These are phyloP conservation scores for Globisporangium middletonii DNA, from an alignment of 352 stramenopile species.

Conservation along the genomic window DNA sequence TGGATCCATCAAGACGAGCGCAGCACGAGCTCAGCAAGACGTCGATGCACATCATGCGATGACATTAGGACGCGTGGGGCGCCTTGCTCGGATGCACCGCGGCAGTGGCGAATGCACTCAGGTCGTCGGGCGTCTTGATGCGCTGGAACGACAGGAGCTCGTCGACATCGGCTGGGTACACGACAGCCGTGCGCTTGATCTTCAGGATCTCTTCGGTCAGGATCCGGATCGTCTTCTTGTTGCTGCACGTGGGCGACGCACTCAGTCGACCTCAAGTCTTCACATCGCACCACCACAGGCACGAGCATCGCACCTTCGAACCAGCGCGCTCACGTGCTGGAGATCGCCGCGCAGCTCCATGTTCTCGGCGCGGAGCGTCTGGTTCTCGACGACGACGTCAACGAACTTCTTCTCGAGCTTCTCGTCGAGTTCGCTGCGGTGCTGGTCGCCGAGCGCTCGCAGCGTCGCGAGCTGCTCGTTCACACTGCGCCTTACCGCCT, in stretches of 20 bases:
- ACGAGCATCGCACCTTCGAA: conserved; percentile 7
- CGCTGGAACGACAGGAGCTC: conserved; percentile 5
- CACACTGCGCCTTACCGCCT: conserved; percentile 15
- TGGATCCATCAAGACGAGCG: too few species aligned
- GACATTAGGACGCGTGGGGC: not conserved
- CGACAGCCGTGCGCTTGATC: conserved; percentile 24
- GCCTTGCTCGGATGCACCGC: conserved; percentile 1
- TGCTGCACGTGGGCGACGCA: conserved; percentile 14
- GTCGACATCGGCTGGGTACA: conserved; percentile 9
- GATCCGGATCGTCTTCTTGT: conserved; percentile 36
- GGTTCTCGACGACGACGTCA: conserved; percentile 36
- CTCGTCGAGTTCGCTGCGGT: conserved; percentile 24
- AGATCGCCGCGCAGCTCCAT: conserved; percentile 31
- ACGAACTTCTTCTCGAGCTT: conserved; percentile 33
- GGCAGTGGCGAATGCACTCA: not conserved
- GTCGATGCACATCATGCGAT: not conserved
- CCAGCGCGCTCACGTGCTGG: conserved; percentile 11
- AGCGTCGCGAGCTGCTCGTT: conserved; percentile 24
- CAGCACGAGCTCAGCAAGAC: not conserved
- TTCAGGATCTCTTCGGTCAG: conserved; percentile 45
- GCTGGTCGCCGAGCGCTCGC: conserved; percentile 16
- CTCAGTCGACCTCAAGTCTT: not conserved
- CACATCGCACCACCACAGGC: not conserved
- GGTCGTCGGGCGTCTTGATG: not conserved
- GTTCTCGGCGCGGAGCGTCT: conserved; percentile 31